Conservation (phyloP, 2,329 filamentous ascomycete genomes). For the Fusarium subtropicale region DNA sequence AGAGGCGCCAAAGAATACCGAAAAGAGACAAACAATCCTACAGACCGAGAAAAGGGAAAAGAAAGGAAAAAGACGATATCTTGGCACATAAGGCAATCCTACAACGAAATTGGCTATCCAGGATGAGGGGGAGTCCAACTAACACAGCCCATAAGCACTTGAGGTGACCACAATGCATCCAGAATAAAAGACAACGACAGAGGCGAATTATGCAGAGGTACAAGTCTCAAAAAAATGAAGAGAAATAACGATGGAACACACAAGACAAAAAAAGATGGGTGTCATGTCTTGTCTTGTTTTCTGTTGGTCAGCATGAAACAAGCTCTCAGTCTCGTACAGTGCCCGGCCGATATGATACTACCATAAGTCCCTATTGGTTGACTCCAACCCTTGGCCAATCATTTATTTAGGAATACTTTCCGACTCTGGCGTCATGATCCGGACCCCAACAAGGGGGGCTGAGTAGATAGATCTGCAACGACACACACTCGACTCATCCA, state of each 20-base stretch:
- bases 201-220: fast-evolving
- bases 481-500: no score
- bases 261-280: neutral
- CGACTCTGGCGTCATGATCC: no score
- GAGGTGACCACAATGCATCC: fast-evolving
- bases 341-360: neutral
- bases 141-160: no score
- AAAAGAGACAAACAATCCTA: no score
- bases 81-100: neutral
- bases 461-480: no score
- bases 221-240: fast-evolving
- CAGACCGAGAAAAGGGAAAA: neutral
- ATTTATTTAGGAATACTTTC: fast-evolving
- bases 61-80: neutral
- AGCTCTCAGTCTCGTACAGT: neutral
- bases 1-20: no score
- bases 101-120: no score
- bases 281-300: neutral
- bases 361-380: no score
- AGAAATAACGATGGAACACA: fast-evolving
- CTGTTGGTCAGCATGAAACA: neutral
- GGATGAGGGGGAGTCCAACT: no score
- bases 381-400: no score
- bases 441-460: no score
- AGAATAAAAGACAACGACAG: no score